Base-by-base conservation (phyloP, 2,329 filamentous ascomycete genomes). In the Alternaria arborescens region DNA sequence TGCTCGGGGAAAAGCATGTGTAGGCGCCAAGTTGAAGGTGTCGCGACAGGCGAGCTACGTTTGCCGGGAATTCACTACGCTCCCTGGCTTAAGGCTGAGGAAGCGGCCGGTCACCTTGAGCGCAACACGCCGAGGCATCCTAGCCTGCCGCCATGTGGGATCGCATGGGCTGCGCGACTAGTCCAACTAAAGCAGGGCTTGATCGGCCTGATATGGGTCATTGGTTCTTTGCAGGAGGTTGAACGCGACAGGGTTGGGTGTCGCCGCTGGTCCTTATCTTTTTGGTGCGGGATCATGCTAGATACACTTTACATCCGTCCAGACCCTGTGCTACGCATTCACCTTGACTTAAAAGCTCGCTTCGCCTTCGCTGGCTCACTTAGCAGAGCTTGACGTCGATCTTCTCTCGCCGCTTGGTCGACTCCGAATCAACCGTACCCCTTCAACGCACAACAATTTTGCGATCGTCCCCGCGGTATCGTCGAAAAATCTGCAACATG, bases 241-340 rank as follows among this genome's bases (percentile, higher is more conserved):
- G 28, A 60, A 58, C 22, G 47, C 38, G 41, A 48, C 58, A 57
- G 54, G 58, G 54, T 36, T 60, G 47, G 46, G 20, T 18, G 34
- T 60, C 43, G 61, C 64, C 61, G 65, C 68, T 71, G 71, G 71
- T 69, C 71, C 73, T 75, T 76, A 75, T 75, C 73, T 71, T 59
- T 61, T 55, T 66, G 71, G 69, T 67, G 72, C 67, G 73, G 73
- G 67, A 73, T 38, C 36, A 47, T 76, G 67, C 65, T 59, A 52
- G 61, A 71, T 69, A 60, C 63, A 55, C 61, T 61, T 54, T 55
- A 56, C 60, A 26, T 38, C 43, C 43, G 28, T 60, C 36, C 46
- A 55, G 60, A 47, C 58, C 59, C 57, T 62, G 60, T 65, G 41
- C 52, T 52, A 60, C 53, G 41, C 43, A 48, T 57, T 52, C 42